Evolutionary conservation across 257 asterid species (phyloP).

Genomic region (Solanum etuberosum): DNA sequence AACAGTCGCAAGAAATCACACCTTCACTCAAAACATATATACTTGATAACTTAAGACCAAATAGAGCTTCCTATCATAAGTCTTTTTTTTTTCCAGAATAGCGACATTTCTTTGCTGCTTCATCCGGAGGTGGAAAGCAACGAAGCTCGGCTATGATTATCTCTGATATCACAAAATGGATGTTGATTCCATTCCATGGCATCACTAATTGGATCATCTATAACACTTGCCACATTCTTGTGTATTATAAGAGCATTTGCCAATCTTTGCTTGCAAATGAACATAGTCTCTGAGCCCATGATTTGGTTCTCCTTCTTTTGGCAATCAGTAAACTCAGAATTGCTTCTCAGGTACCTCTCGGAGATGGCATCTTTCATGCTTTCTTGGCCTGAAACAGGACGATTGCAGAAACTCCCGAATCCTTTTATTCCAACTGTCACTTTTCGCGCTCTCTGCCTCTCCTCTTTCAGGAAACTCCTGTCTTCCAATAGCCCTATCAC

Average conservation of each 20-base stretch:
- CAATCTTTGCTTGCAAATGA: not conserved
- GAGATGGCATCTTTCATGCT: not conserved
- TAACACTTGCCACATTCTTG: not conserved
- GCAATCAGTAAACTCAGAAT: slow-evolving; percentile 7
- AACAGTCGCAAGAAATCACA: not conserved
- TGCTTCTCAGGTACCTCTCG: slow-evolving; percentile 11
- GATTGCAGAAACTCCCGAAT: slow-evolving; percentile 46
- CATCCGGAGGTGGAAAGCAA: not conserved
- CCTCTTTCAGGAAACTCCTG: slow-evolving; percentile 44
- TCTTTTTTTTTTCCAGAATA: not conserved
- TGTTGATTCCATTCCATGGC: slow-evolving; percentile 35
- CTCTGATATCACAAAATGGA: slow-evolving; percentile 49
- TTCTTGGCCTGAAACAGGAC: not conserved
- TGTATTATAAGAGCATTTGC: not conserved
- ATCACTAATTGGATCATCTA: not conserved
- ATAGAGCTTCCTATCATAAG: not conserved
- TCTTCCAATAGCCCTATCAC: slow-evolving; percentile 40
- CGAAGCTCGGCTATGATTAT: slow-evolving; percentile 19
- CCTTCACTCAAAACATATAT: not conserved
- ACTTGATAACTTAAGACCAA: not conserved
- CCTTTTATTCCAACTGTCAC: slow-evolving; percentile 65
- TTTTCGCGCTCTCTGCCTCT: slow-evolving; percentile 53
- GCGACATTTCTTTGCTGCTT: not conserved
- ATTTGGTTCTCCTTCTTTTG: not conserved
- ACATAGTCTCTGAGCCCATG: not conserved